Evolutionary conservation across 768 basidiomycete species (phyloP).

Genomic region (Lentinula boryana): DNA sequence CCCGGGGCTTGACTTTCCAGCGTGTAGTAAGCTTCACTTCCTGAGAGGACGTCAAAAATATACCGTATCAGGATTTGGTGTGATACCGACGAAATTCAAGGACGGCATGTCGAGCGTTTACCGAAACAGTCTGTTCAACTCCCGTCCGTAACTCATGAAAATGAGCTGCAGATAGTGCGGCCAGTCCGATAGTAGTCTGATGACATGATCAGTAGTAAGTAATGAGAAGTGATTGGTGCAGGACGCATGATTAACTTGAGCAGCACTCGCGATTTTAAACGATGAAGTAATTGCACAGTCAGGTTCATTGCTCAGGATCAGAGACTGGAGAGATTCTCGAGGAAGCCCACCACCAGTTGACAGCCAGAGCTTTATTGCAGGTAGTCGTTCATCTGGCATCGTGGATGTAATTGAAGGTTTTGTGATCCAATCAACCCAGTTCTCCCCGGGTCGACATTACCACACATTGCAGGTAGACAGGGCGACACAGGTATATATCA

Average conservation of each 20-base stretch:
- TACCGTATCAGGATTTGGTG: neutral
- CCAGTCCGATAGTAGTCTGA: conserved; percentile 42
- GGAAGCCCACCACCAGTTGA: conserved; percentile 29
- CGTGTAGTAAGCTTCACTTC: conserved; percentile 36
- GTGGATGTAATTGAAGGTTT: neutral
- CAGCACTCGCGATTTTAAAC: conserved; percentile 45
- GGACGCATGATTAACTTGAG: conserved; percentile 32
- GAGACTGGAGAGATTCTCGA: conserved; percentile 23
- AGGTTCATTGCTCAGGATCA: conserved; percentile 31
- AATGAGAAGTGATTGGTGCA: neutral
- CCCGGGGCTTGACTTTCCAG: conserved; percentile 30
- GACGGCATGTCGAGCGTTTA: conserved; percentile 51
- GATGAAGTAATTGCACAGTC: conserved; percentile 45
- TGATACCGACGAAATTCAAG: conserved; percentile 43
- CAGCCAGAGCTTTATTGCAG: conserved; percentile 30
- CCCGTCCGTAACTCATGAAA: conserved; percentile 43
- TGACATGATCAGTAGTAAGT: neutral
- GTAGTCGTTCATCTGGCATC: neutral
- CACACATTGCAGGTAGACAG: neutral
- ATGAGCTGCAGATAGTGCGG: conserved; percentile 47
- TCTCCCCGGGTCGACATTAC: too few relatives aligned
- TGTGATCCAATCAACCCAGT: neutral
- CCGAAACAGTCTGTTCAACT: conserved; percentile 38
- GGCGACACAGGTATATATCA: conserved; percentile 1
- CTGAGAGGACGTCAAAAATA: too few relatives aligned